phyloP scores from a whole-genome alignment of 768 basidiomycete genomes.

The Naematelia aurantialba region DNA sequence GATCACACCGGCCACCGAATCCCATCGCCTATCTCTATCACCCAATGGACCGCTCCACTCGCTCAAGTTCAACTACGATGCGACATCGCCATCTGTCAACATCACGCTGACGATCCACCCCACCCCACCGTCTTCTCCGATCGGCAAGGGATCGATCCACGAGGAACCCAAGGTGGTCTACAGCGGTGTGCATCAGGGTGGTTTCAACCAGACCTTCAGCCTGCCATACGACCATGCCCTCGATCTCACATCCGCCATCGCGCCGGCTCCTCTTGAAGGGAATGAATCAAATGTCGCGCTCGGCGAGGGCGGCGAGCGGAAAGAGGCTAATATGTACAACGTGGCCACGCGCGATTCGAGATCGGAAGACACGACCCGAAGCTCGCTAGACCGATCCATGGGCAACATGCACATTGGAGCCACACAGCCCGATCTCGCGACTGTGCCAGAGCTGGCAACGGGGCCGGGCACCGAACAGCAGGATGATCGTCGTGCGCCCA shows the following conservation, averaged over 20 bases:
- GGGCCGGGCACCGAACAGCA: constrained; percentile 1
- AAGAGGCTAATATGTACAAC: not conserved
- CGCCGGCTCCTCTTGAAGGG: constrained; percentile 9
- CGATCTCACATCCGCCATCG: constrained; percentile 59
- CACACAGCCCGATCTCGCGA: constrained; percentile 21
- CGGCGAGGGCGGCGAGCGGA: constrained; percentile 13
- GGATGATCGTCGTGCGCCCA: constrained; percentile 17
- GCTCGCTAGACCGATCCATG: constrained; percentile 19
- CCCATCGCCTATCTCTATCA: constrained; percentile 47
- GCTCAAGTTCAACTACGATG: constrained; percentile 88
- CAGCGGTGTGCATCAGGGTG: constrained; percentile 68
- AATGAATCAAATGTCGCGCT: constrained; percentile 10
- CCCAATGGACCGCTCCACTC: constrained; percentile 66
- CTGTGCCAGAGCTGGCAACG: constrained; percentile 29
- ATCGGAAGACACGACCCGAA: constrained; percentile 23
- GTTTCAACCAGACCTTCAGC: constrained; percentile 70
- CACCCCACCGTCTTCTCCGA: constrained; percentile 51
- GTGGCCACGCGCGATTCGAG: constrained; percentile 7
- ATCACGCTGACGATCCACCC: constrained; percentile 74
- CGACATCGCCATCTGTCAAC: constrained; percentile 77
- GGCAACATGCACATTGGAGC: constrained; percentile 8
- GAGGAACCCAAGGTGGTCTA: constrained; percentile 57
- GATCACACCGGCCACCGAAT: constrained; percentile 57
- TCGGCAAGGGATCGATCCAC: constrained; percentile 52
- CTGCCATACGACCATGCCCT: constrained; percentile 74